phyloP scores from a whole-genome alignment of 23 red algal species.

The Gracilaria caudata region DNA sequence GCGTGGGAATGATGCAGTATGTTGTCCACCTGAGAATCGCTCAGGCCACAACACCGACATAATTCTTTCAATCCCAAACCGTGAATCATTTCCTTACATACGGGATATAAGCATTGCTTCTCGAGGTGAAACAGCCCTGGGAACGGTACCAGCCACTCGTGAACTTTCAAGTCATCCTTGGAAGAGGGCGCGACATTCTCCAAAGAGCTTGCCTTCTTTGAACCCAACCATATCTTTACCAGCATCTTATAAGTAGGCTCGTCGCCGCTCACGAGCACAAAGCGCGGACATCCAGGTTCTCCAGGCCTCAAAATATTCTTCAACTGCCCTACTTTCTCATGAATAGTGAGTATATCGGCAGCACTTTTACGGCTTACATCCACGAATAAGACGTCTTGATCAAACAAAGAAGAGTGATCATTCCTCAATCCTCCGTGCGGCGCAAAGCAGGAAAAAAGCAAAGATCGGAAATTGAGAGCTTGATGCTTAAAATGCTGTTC shows the following conservation, averaged over 20 bases:
- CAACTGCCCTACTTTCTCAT: not conserved
- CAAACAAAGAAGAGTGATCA: not conserved
- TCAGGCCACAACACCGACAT: conserved; percentile 1
- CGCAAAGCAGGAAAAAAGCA: not conserved
- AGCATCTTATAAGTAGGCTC: conserved; percentile 12
- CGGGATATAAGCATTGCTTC: conserved; percentile 29
- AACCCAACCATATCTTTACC: not conserved
- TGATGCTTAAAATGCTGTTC: not conserved
- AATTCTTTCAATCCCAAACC: conserved; percentile 21
- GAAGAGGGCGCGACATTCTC: no score
- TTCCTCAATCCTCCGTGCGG: not conserved
- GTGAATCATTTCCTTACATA: conserved; percentile 38
- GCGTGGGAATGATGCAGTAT: conserved; percentile 37
- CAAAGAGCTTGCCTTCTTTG: not conserved
- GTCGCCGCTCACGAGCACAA: not conserved
- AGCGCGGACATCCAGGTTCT: not conserved
- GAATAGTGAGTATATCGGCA: not conserved
- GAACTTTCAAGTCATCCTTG: no score
- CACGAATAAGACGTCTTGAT: not conserved
- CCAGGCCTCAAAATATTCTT: not conserved
- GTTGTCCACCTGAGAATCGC: not conserved
- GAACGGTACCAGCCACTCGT: conserved; percentile 32
- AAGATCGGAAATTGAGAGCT: not conserved
- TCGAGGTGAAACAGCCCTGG: conserved; percentile 34
- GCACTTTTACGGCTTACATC: not conserved